These are phyloP conservation scores for Phytophthora rubi DNA, from an alignment of 352 stramenopile genomes.

Conservation along the genomic window DNA sequence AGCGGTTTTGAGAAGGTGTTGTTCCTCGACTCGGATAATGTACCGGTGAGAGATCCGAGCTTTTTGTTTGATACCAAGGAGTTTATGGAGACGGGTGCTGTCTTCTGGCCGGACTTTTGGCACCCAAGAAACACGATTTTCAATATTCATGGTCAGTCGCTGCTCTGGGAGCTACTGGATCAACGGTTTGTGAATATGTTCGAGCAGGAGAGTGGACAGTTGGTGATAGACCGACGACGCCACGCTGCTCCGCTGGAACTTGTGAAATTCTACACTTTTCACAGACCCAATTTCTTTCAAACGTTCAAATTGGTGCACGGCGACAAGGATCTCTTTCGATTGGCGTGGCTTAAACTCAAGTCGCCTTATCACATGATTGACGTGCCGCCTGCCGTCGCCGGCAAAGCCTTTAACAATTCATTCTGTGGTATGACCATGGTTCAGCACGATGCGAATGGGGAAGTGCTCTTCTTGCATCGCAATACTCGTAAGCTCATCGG, in stretches of 20 bases:
- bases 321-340: constrained; percentile 70
- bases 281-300: constrained; percentile 44
- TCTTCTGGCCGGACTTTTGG: constrained; percentile 85
- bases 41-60: constrained; percentile 58
- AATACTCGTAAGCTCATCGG: constrained; percentile 52
- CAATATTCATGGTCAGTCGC: constrained; percentile 56
- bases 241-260: constrained; percentile 40
- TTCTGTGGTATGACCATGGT: constrained; percentile 70
- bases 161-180: constrained; percentile 64
- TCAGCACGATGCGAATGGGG: constrained; percentile 44
- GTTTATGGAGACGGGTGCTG: constrained; percentile 48
- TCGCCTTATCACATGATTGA: constrained; percentile 58
- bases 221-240: constrained; percentile 56
- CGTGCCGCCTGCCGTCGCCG: constrained; percentile 48
- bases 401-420: constrained; percentile 39
- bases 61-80: constrained; percentile 57
- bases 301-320: constrained; percentile 47
- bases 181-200: constrained; percentile 65
- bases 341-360: constrained; percentile 62
- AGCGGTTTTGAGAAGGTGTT: constrained; percentile 54
- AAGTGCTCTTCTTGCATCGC: constrained; percentile 62
- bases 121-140: constrained; percentile 66
- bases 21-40: constrained; percentile 72
- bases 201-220: constrained; percentile 71
- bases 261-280: constrained; percentile 56